Evolutionary conservation across 1,284 basidiomycete genomes (phyloP).

Genomic region (Trichosporon faecale): DNA sequence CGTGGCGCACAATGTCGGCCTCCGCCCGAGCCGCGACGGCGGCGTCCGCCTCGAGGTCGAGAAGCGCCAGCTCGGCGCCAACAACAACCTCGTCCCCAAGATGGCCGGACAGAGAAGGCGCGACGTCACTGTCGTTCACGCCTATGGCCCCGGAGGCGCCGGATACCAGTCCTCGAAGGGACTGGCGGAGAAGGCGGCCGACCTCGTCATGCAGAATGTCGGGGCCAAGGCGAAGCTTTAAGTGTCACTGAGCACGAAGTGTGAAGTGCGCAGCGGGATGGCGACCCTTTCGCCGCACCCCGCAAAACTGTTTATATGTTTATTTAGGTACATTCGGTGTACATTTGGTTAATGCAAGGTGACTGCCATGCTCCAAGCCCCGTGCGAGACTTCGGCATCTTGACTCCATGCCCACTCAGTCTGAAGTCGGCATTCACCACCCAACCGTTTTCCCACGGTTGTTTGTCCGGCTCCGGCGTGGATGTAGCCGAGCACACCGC

Average conservation of each 20-base stretch:
- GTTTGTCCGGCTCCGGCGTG: not conserved
- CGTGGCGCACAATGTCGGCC: slow-evolving; percentile 63
- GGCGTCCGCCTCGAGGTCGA: slow-evolving; percentile 68
- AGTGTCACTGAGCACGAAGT: not conserved
- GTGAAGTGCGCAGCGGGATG: not conserved
- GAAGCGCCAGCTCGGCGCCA: slow-evolving; percentile 48
- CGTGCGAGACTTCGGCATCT: not conserved
- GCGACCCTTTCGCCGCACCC: too few species aligned
- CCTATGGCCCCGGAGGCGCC: slow-evolving; percentile 59
- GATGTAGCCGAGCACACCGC: not conserved
- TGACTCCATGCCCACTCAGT: not conserved
- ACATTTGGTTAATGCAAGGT: not conserved
- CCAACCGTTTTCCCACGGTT: not conserved
- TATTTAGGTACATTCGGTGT: not conserved
- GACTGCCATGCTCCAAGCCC: not conserved
- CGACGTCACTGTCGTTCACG: slow-evolving; percentile 61
- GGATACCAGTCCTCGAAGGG: slow-evolving; percentile 46
- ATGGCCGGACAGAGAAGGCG: slow-evolving; percentile 53
- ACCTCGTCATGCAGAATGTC: slow-evolving; percentile 28
- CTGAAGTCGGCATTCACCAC: not conserved
- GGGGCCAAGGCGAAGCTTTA: slow-evolving; percentile 13
- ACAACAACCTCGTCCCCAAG: slow-evolving; percentile 36
- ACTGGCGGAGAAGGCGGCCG: slow-evolving; percentile 43
- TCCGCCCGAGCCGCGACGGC: slow-evolving; percentile 66
- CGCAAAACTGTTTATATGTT: not conserved